Base-by-base conservation (phyloP, 345 rosid species). In the Brassica nigra region DNA sequence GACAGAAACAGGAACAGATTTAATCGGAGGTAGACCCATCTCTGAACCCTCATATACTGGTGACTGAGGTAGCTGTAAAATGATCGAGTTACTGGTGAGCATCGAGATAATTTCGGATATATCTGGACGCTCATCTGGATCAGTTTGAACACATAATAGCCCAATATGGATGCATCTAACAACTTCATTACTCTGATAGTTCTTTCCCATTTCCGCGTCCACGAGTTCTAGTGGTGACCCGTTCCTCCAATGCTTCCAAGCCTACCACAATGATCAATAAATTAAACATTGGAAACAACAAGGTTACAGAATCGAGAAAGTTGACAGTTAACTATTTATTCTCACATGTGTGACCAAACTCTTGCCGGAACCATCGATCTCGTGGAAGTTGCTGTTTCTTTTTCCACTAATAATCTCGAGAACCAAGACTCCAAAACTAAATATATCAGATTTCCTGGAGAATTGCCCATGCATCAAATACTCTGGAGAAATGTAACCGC, bases 151-250 rank as follows among this genome's bases (percentile, higher is more conserved):
- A 52, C 92, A 86, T 67, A 87, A 37, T 58, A 89, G 67, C 0
- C 79, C 84, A 1, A 89, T 71, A 11, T 89, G 88, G n/a, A 86
- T 87, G 80, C 87, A 86, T 75, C 83, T 84, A 2, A 73, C 80
- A 2, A 84, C 84, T 81, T 89, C 84, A 5, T 63, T 68, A 68
- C 71, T 79, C 18, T 84, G 31, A 67, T 77, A 85, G 6, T 73
- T 69, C 27, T 37, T 36, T 14, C 10, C n/a, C 0, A 86, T 2
- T 44, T 37, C 77, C 0, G 85, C 27, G 78, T 88, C 90, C 67
- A 87, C 11, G 3, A 88, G 76, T 6, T 87, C 78, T 80, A 80
- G 8, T 0, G 87, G 78, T 68, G 84, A 76, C 4, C 83, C 84
- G 0, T 76, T 82, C 34, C 61, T 88, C 88, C 89, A 88, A 28